These are phyloP conservation scores for Xylariaceae sp. DNA, from an alignment of 2,329 filamentous ascomycete genomes.

Conservation along the genomic window DNA sequence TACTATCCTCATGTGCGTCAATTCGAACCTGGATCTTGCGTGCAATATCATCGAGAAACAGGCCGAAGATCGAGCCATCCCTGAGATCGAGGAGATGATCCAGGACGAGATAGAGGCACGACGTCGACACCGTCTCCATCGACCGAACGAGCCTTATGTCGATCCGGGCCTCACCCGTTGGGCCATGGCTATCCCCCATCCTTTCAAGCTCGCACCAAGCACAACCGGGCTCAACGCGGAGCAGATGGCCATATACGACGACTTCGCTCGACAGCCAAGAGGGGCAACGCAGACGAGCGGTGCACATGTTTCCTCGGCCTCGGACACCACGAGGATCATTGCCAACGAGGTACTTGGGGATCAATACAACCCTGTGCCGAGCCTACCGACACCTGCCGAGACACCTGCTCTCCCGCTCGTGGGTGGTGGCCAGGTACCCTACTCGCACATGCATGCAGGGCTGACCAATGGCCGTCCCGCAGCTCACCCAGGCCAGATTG, in stretches of 20 bases:
- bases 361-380: conserved; percentile 52
- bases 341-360: conserved; percentile 61
- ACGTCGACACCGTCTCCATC: conserved; percentile 65
- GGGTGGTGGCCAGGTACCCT: conserved; percentile 45
- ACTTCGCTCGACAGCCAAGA: conserved; percentile 83
- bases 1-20: conserved; percentile 96
- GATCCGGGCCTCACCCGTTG: conserved; percentile 79
- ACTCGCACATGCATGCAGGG: conserved; percentile 47
- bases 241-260: conserved; percentile 93
- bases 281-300: conserved; percentile 50
- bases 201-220: conserved; percentile 76
- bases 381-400: conserved; percentile 54
- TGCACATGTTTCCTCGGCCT: conserved; percentile 51
- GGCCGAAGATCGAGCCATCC: conserved; percentile 85
- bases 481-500: conserved; percentile 40
- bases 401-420: conserved; percentile 51
- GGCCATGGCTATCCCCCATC: conserved; percentile 89
- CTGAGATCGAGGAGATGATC: conserved; percentile 92
- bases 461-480: conserved; percentile 48
- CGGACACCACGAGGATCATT: conserved; percentile 56
- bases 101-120: conserved; percentile 73
- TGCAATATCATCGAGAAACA: conserved; percentile 94
- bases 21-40: conserved; percentile 90
- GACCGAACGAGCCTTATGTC: conserved; percentile 79
- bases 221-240: conserved; percentile 73